These are phyloP conservation scores for Ascochyta rabiei DNA, from an alignment of 2,329 filamentous ascomycete species.

Conservation along the genomic window DNA sequence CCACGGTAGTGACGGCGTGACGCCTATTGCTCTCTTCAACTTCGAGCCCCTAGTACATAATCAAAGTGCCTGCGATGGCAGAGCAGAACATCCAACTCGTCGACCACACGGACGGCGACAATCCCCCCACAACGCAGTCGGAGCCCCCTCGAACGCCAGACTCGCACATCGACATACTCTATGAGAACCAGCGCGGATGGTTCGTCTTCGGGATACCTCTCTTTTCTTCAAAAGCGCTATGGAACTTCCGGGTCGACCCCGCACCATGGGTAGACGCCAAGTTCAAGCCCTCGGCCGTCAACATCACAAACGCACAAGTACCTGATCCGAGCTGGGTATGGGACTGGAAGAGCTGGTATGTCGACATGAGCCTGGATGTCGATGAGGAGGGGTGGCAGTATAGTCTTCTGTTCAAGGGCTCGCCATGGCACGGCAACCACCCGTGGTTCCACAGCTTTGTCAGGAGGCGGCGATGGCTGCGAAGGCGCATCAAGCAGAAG, in stretches of 20 bases:
- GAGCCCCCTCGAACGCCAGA: constrained; percentile 29
- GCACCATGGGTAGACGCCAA: constrained; percentile 78
- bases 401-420: constrained; percentile 76
- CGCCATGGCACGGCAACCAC: constrained; percentile 80
- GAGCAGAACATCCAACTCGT: constrained; percentile 73
- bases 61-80: constrained; percentile 26
- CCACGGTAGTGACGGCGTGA: constrained; percentile 34
- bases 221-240: constrained; percentile 84
- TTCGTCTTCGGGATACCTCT: constrained; percentile 88
- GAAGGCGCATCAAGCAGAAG: constrained; percentile 73
- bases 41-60: neutral
- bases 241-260: constrained; percentile 77
- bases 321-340: constrained; percentile 96
- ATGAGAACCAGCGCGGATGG: constrained; percentile 91
- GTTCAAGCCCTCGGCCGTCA: constrained; percentile 63
- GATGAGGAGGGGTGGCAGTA: constrained; percentile 98
- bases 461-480: constrained; percentile 84
- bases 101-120: constrained; percentile 57
- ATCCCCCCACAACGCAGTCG: constrained; percentile 28
- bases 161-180: constrained; percentile 75
- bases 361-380: constrained; percentile 78
- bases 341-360: constrained; percentile 75
- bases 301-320: constrained; percentile 85
- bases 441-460: constrained; percentile 96
- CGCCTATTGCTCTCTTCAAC: constrained; percentile 21